Evolutionary conservation across 768 basidiomycete genomes (phyloP), one percentile per base, ranked within the genome.

Genomic region (Hortiboletus campestris): DNA sequence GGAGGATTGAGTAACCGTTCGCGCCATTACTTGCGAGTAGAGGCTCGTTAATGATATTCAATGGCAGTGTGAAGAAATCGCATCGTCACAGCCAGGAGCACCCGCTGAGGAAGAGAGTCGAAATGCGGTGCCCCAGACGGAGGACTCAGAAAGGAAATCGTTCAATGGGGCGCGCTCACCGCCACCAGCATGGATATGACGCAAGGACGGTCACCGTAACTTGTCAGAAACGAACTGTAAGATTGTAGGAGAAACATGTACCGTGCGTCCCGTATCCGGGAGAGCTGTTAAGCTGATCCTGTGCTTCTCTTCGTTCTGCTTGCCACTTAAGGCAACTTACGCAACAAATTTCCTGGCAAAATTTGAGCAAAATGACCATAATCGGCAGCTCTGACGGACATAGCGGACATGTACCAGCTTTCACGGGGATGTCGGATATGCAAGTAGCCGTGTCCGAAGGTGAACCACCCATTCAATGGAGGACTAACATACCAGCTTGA

Each of bases 31-130:
- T 51, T 63, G 52, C 54, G 53, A 70, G 55, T 38, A 63, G 48
- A 59, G 50, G 53, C 51, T 61, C 38, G 60, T 60, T 55, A 59
- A 48, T 51, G 57, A 44, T 53, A 45, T 47, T 52, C 53, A 19
- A 62, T 70, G 68, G 70, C 70, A 57, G 70, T 71, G 70, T 72
- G 70, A 56, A 65, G 54, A 61, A 63, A 61, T 62, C 56, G 62
- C 59, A 56, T 63, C 20, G 54, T 73, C 70, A 72, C 68, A 68
- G 70, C 72, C 70, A 61, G 68, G 47, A 52, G 47, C 28, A 51
- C 51, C 64, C 66, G 70, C 63, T 62, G 55, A 53, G 63, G 57
- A 46, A 42, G 60, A 58, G 59, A 49, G 60, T 63, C 51, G 60
- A 59, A 62, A 66, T 42, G 68, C 70, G 51, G 71, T 68, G 66